Base-by-base conservation (phyloP, 371 early-diverging fungal species). In the Circinella umbellata region DNA sequence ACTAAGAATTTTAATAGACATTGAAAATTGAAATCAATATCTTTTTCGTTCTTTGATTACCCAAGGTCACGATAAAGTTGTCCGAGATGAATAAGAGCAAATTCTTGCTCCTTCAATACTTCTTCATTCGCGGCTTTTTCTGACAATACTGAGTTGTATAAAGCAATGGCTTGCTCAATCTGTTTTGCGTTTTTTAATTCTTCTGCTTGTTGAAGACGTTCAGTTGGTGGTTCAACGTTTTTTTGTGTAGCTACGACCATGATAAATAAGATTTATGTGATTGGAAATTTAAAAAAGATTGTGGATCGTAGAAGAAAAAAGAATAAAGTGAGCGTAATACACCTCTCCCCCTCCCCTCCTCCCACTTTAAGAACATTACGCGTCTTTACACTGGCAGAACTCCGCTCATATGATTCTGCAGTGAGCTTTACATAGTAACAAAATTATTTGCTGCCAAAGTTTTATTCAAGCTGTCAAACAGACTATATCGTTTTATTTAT, bases 61-160 rank as follows among this genome's bases (percentile, higher is more conserved):
- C 85, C 80, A 57, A 86, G 85, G 70, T 89, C 87, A 38, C 88
- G 81, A 69, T 90, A 90, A 57, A 89, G 78, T 62, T 89, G 84
- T 17, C 89, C 91, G 15, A 91, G 80, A 61, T 86, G 88, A 62
- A 87, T 72, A 35, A 92, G 71, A 20, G 89, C 89, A 36, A 73
- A 72, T 73, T 91, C 92, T 71, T 90, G 85, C 66, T 87, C 87
- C 35, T 71, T 82, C 57, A 79, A 69, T 36, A 73, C 61, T 20
- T 82, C 73, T 49, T 87, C 87, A 49, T 69, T 67, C 8, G 20
- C 54, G 3, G 73, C 60, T 42, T 65, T 70, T 37, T 84, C 80
- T 18, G 81, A 76, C 54, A 89, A 75, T 65, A 89, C 87, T 63
- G 74, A 70, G 61, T 83, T 83, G 75, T 88, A 90, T n/a, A 81